These are phyloP conservation scores for Pleurotus platypus DNA, from an alignment of 768 basidiomycete genomes.

Conservation along the genomic window DNA sequence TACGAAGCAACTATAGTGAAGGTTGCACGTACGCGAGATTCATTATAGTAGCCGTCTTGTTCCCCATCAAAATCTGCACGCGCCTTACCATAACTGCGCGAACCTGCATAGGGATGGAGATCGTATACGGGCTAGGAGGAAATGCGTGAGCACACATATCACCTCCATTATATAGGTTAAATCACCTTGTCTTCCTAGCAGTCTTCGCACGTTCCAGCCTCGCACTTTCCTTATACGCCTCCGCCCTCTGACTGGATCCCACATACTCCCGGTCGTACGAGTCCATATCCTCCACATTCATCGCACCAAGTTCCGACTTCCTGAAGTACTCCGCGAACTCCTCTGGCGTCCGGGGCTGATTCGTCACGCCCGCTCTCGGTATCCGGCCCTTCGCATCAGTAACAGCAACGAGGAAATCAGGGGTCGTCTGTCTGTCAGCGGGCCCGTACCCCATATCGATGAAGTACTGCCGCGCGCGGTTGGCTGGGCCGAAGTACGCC, in stretches of 20 bases:
- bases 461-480: conserved; percentile 44
- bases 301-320: conserved; percentile 31
- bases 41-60: conserved; percentile 31
- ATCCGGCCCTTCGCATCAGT: conserved; percentile 62
- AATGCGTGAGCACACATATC: not conserved
- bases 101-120: conserved; percentile 44
- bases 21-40: conserved; percentile 23
- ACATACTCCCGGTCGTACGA: conserved; percentile 27
- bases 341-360: conserved; percentile 47
- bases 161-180: not conserved
- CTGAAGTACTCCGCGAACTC: conserved; percentile 54
- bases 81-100: conserved; percentile 40
- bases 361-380: conserved; percentile 35
- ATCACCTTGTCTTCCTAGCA: conserved; percentile 30
- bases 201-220: conserved; percentile 46
- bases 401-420: conserved; percentile 60
- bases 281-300: not conserved
- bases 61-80: conserved; percentile 41
- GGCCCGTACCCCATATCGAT: conserved; percentile 40
- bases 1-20: not conserved
- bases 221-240: conserved; percentile 45
- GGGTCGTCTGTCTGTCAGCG: conserved; percentile 61
- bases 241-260: conserved; percentile 37
- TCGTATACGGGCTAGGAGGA: conserved; percentile 35
- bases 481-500: conserved; percentile 71